Base-by-base conservation (phyloP, 225 moss, liverwort and hornwort species). In the Bryoerythrophyllum caledonicum region DNA sequence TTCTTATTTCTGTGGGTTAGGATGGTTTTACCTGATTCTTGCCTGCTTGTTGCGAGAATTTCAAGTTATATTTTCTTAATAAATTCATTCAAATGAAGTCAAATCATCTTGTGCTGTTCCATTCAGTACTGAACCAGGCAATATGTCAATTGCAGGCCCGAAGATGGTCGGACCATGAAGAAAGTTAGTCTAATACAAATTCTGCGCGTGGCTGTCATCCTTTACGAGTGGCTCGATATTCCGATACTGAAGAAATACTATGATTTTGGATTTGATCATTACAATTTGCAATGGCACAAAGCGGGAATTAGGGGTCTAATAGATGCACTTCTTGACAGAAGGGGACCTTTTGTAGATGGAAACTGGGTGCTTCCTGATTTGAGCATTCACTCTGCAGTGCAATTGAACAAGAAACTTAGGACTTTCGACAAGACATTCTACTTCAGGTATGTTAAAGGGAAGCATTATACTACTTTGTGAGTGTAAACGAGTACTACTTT, bases 331-430 rank as follows among this genome's bases (percentile, higher is more conserved):
- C 53, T 87, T 55, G 90, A 91, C 69, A 76, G 74, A 7, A 77
- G 86, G 26, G 95, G 95, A 46, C 95, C 95, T 32, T 96, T 96
- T 66, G 86, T 79, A 32, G 19, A 65, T 53, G 82, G 75, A 23
- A 88, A 96, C 72, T 96, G 91, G 90, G 90, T 96, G 71, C 70
- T 91, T 51, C 91, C 93, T 38, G 95, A 96, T 86, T 82, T 96
- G 76, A 93, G 93, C 64, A 81, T 96, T 37, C 90, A 90, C 49
- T 87, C 88, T 9, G 63, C 93, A 38, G 51, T 84, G 16, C 76
- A 93, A 64, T 78, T 91, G 82, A 96, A 96, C 55, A 78, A 83
- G 74, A 86, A 41, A 73, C 78, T 93, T 49, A 78, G 77, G 75
- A 96, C 93, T 14, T 91, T 82, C 75, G 88, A 90, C 28, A 96